Percentiles rank a stretch among this genome's conserved stretches.
These are phyloP conservation scores for Curvularia hawaiiensis DNA, from an alignment of 2,329 filamentous ascomycete genomes.

Conservation along the genomic window DNA sequence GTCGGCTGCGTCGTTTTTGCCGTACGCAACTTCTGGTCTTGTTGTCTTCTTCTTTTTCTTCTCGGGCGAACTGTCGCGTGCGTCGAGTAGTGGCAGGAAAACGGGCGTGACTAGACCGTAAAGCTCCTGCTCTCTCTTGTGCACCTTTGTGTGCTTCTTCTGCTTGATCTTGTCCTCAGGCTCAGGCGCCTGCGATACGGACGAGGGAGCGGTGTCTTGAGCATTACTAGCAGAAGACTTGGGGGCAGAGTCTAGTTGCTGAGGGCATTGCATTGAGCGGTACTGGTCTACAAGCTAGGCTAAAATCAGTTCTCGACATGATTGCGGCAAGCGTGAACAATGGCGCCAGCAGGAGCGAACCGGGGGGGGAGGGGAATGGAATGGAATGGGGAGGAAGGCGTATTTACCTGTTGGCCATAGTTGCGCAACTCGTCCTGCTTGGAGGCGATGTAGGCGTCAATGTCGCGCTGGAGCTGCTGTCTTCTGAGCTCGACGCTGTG, in stretches of 20 bases:
- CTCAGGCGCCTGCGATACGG: slow-evolving; percentile 10
- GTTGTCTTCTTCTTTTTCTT: slow-evolving; percentile 32
- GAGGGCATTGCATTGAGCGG: slow-evolving; percentile 38
- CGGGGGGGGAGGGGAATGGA: too few species aligned
- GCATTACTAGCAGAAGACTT: slow-evolving; percentile 6
- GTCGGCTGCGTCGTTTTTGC: slow-evolving; percentile 14
- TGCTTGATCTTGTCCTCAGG: slow-evolving; percentile 37
- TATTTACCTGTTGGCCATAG: slow-evolving; percentile 41
- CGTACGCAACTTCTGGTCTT: slow-evolving; percentile 14
- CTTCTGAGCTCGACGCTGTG: slow-evolving; percentile 43
- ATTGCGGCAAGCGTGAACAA: slow-evolving; percentile 7
- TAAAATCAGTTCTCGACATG: slow-evolving; percentile 29
- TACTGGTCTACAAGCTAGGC: slow-evolving; percentile 42
- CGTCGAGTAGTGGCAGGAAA: slow-evolving; percentile 46
- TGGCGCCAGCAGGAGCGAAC: not conserved
- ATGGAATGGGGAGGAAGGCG: not conserved
- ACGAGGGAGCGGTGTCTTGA: slow-evolving; percentile 6
- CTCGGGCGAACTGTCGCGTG: slow-evolving; percentile 29
- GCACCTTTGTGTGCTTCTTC: slow-evolving; percentile 44
- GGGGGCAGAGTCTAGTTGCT: slow-evolving; percentile 19
- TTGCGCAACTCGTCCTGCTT: slow-evolving; percentile 42
- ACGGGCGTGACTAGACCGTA: slow-evolving; percentile 45
- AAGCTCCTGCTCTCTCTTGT: slow-evolving; percentile 47
- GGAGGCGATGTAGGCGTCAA: slow-evolving; percentile 39
- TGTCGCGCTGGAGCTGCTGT: slow-evolving; percentile 45